A percentile compares a stretch with the other conserved stretches of the same genome.
phyloP scores from a whole-genome alignment of 176 grass and related monocot genomes.

The Musa schizocarpa region DNA sequence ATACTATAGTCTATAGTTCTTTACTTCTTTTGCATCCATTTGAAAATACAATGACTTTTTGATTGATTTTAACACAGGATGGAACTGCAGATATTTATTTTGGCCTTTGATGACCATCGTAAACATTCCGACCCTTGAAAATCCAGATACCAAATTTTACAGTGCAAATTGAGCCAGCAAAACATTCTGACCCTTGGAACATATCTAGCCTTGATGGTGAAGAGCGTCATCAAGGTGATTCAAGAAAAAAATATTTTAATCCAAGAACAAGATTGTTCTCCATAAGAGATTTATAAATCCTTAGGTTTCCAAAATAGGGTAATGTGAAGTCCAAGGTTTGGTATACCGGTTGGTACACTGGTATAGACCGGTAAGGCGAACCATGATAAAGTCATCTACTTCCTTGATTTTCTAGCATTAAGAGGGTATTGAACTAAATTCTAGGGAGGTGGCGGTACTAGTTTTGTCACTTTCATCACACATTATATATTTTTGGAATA shows the following conservation, averaged over 20 bases:
- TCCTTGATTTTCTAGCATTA: no score
- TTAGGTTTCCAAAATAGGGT: neutral
- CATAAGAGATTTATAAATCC: neutral
- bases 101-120: neutral
- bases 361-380: no score
- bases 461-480: no score
- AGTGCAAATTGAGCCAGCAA: neutral
- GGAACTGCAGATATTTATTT: neutral
- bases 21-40: neutral
- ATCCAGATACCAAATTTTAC: neutral
- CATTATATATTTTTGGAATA: no score
- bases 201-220: neutral
- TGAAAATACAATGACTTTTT: neutral
- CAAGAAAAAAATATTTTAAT: neutral
- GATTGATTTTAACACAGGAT: neutral
- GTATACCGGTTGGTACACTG: no score
- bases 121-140: neutral
- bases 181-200: neutral
- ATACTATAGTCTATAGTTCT: neutral
- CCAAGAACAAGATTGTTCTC: neutral
- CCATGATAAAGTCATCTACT: no score
- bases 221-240: neutral
- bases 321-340: no score
- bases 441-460: neutral
- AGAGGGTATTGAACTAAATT: neutral